A percentile compares a stretch with the other conserved stretches of the same genome.
Evolutionary conservation across 352 stramenopile species (phyloP).

Genomic region (Pythium phragmitis): DNA sequence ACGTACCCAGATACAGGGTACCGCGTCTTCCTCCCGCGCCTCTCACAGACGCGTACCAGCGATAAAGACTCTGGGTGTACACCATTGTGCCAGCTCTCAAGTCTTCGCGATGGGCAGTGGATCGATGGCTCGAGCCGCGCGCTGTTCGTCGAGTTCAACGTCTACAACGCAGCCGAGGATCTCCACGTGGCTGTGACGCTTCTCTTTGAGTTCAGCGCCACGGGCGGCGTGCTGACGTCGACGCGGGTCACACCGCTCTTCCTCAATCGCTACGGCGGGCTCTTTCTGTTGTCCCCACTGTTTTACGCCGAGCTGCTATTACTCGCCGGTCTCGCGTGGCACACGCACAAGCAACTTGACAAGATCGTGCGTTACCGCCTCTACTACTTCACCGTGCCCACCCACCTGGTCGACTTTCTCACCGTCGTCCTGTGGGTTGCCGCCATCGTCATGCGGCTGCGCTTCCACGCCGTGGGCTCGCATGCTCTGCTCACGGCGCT

Average conservation of each 20-base stretch:
- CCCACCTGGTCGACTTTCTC: slow-evolving; percentile 52
- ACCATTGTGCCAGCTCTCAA: slow-evolving; percentile 37
- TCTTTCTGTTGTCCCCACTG: slow-evolving; percentile 40
- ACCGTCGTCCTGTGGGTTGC: slow-evolving; percentile 46
- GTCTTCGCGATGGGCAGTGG: slow-evolving; percentile 42
- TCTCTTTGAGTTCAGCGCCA: slow-evolving; percentile 54
- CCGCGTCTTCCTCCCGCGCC: slow-evolving; percentile 23
- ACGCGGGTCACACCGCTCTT: slow-evolving; percentile 38
- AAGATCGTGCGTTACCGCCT: slow-evolving; percentile 57
- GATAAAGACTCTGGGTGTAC: slow-evolving; percentile 24
- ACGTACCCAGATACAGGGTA: slow-evolving; percentile 36
- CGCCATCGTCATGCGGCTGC: slow-evolving; percentile 35
- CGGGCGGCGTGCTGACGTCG: slow-evolving; percentile 36
- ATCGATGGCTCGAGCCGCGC: slow-evolving; percentile 47
- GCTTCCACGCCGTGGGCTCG: slow-evolving; percentile 32
- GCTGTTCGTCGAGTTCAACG: slow-evolving; percentile 61
- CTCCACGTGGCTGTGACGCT: slow-evolving; percentile 49
- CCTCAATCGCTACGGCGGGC: slow-evolving; percentile 46
- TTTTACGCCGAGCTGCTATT: slow-evolving; percentile 59
- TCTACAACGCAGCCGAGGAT: slow-evolving; percentile 58
- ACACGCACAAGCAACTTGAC: slow-evolving; percentile 40
- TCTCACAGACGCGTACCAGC: slow-evolving; percentile 3
- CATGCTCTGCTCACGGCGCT: slow-evolving; percentile 41
- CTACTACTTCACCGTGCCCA: slow-evolving; percentile 61
- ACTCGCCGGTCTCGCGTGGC: slow-evolving; percentile 43